Percentiles rank a stretch among this genome's conserved stretches.
These are phyloP conservation scores for Fonsecaea pedrosoi DNA, from an alignment of 2,329 filamentous ascomycete species.

Conservation along the genomic window DNA sequence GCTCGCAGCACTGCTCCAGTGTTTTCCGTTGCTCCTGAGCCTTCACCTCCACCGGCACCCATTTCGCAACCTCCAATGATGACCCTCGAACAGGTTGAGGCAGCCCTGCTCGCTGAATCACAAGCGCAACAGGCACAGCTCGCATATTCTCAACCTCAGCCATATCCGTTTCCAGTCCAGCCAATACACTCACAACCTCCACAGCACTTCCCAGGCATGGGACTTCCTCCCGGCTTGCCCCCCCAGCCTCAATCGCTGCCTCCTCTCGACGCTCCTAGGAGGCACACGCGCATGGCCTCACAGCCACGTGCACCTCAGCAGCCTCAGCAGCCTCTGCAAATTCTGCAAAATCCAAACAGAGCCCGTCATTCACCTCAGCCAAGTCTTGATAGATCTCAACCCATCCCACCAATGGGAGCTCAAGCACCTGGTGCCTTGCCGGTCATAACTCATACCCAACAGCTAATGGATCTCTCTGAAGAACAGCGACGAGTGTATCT, in stretches of 20 bases:
- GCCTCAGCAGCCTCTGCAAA: constrained; percentile 72
- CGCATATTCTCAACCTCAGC: constrained; percentile 45
- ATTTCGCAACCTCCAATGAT: constrained; percentile 65
- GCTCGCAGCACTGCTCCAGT: constrained; percentile 42
- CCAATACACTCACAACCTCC: constrained; percentile 45
- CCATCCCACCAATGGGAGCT: constrained; percentile 1
- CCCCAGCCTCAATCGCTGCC: constrained; percentile 44
- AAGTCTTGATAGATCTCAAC: constrained; percentile 44
- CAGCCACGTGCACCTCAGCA: constrained; percentile 48
- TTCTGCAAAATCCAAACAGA: constrained; percentile 79
- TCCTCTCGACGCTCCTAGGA: constrained; percentile 45
- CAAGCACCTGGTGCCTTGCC: constrained; percentile 48
- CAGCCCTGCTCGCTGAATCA: constrained; percentile 72
- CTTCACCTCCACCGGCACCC: constrained; percentile 18
- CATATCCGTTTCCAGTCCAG: constrained; percentile 38
- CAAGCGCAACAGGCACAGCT: constrained; percentile 15
- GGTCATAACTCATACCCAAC: constrained; percentile 72
- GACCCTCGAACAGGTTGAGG: constrained; percentile 96
- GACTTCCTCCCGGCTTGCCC: constrained; percentile 16
- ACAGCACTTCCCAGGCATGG: constrained; percentile 24
- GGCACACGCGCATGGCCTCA: constrained; percentile 42
- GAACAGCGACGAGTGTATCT: constrained; percentile 83
- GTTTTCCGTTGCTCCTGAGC: constrained; percentile 32
- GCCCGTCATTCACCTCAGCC: constrained; percentile 55
- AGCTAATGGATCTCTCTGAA: constrained; percentile 78